Conservation (phyloP, 176 grass and related monocot species). For the Aegilops longissima region DNA sequence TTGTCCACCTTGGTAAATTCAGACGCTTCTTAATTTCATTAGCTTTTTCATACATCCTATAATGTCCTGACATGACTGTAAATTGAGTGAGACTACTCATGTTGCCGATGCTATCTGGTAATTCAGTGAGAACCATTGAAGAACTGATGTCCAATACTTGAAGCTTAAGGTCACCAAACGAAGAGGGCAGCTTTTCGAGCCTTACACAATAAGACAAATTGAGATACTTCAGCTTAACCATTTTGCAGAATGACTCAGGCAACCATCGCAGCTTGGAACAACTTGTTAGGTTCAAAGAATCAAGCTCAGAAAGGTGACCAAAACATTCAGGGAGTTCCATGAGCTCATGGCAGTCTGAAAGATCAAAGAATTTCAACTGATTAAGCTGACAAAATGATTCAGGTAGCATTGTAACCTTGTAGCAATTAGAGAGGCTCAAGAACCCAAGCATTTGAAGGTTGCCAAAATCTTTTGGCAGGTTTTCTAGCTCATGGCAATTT, state of each 20-base stretch:
- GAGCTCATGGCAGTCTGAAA: constrained; percentile 43
- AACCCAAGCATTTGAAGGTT: constrained; percentile 10
- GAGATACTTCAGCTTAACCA: background rate
- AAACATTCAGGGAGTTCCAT: constrained; percentile 25
- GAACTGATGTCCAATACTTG: background rate
- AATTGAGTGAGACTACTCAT: no score
- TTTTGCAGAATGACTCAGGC: background rate
- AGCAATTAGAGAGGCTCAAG: constrained; percentile 31
- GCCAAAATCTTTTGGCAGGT: constrained; percentile 27
- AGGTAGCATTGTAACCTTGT: constrained; percentile 7
- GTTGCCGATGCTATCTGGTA: no score
- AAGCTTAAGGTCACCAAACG: background rate
- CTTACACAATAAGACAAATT: constrained; percentile 4
- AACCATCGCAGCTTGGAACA: background rate
- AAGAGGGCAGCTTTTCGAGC: background rate
- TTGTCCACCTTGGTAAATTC: no score
- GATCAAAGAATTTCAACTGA: constrained; percentile 37
- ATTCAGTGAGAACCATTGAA: no score
- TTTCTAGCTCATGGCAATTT: background rate
- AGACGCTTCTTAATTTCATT: no score
- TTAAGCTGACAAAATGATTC: constrained; percentile 20
- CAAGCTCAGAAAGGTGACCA: constrained; percentile 20
- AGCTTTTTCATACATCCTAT: no score
- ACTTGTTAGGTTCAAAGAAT: background rate
- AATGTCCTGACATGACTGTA: no score